Percentiles rank a stretch among this genome's conserved stretches.
Evolutionary conservation across 108 stramenopile species (phyloP).

Genomic region (Schizochytrium sp.): DNA sequence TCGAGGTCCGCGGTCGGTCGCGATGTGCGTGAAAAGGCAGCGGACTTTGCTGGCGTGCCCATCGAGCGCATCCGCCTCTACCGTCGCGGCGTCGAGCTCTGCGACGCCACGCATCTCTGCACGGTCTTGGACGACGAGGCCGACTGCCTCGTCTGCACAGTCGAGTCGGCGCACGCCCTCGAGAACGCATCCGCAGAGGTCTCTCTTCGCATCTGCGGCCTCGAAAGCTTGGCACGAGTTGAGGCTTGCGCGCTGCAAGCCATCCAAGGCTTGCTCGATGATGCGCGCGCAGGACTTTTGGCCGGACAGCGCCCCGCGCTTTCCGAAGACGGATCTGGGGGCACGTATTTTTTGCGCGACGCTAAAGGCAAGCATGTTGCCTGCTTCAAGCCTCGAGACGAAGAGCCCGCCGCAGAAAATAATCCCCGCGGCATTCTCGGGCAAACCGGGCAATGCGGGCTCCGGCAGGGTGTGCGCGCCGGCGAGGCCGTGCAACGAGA

Average conservation of each 20-base stretch:
- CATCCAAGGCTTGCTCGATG: not conserved
- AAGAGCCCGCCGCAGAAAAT: constrained; percentile 93
- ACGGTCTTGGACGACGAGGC: not conserved
- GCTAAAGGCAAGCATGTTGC: constrained; percentile 66
- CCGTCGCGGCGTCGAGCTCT: not conserved
- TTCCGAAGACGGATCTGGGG: constrained; percentile 84
- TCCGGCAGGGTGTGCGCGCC: constrained; percentile 76
- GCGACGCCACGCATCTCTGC: not conserved
- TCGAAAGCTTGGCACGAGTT: not conserved
- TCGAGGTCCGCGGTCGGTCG: not conserved
- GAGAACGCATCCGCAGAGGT: not conserved
- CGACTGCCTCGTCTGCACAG: not conserved
- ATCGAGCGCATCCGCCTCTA: not conserved
- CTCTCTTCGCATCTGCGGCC: not conserved
- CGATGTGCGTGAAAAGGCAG: not conserved
- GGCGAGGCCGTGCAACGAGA: constrained; percentile 92
- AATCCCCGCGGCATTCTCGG: constrained; percentile 80
- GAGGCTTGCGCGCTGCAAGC: not conserved
- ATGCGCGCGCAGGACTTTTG: not conserved
- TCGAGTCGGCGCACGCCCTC: not conserved
- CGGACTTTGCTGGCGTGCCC: not conserved
- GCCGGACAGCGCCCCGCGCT: constrained; percentile 51
- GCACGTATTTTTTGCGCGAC: constrained; percentile 87
- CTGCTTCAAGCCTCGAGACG: constrained; percentile 94
- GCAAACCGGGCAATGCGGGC: constrained; percentile 23